Base-by-base conservation (phyloP, 148 eudicot species). In the Chenopodium suecicum region DNA sequence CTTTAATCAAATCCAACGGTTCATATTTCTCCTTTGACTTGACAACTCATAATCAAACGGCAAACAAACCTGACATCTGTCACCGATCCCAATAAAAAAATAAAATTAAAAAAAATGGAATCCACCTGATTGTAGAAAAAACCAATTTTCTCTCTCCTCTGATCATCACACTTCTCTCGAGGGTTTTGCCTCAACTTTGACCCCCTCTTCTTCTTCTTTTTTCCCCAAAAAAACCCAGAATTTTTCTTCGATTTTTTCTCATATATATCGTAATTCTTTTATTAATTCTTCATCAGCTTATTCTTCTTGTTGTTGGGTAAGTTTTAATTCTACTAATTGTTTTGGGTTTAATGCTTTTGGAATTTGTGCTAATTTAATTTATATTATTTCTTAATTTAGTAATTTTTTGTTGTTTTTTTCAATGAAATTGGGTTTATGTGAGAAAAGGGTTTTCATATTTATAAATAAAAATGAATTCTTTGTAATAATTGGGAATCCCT, bases 141-240 rank as follows among this genome's bases (percentile, higher is more conserved):
- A n/a, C 48, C 9, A 3, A 25, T n/a, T 25, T 77, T 56, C 69
- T n/a, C 62, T 82, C 81, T 77, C 80, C 8, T 72, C 75, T 83
- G 73, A 75, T 76, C 80, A 73, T 80, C 80, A 79, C 86, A 75
- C 80, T 60, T 17, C 70, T 77, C 69, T 77, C 78, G 75, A 84
- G 83, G 70, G 73, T 81, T 84, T 81, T 81, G 77, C 80, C 62
- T 66, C 63, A 27, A 11, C 70, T 84, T 84, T 80, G 83, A 84
- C 81, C 72, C 65, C 9, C 34, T 27, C 78, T 12, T 37, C 54
- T 27, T 25, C 37, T 34, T 34, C 66, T 29, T 72, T 71, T 16
- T 41, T 25, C 68, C 41, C 73, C 80, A 46, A 23, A 71, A 73
- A 37, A n/a, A 72, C 86, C 81, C 46, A 32, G 11, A 79, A 12